Base-by-base conservation (phyloP, 257 asterid genomes). In the Petunia secreta region DNA sequence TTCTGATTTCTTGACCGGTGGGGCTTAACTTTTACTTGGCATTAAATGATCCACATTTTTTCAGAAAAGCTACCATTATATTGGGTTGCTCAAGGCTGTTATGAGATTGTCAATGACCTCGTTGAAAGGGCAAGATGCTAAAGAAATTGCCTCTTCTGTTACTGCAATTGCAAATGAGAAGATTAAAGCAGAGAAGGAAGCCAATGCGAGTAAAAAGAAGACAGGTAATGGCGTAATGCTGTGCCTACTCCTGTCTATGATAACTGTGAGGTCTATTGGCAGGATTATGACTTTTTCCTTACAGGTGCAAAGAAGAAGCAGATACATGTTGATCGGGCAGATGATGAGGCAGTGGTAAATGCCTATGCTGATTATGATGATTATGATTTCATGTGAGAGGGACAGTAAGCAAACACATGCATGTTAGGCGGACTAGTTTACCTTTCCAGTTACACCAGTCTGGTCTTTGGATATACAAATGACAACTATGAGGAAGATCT, bases 91-190 rank as follows among this genome's bases (percentile, higher is more conserved):
- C 63, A 95, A 93, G 87, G 85, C 90, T 64, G 92, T 92, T 39
- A 93, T 95, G 97, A 89, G 98, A 88, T 71, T 92, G 83, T 91
- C 98, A 8, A 74, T 89, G 92, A 84, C 94, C 50, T 37, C 91
- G 50, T 83, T 92, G 90, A 92, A 93, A 86, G 98, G 95, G 0
- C 87, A 94, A 34, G 97, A 93, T 86, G 96, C 92, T 79, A 93
- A 92, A 82, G 99, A 93, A 38, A 83, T 95, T 46, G 94, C 97
- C 36, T 92, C 97, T 67, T 90, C 97, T 2, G 85, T 95, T 71
- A 90, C 97, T 66, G 97, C 99, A 68, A 90, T 95, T 50, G 98
- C 98, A 67, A 93, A 95, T 75, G 98, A 95, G 86, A 95, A 95
- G 87, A 89, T 95, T 63, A 95, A 93, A 82, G 96, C 92, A 1